Conservation (phyloP, 1,284 basidiomycete genomes). For the Apiotrichum sp. region DNA sequence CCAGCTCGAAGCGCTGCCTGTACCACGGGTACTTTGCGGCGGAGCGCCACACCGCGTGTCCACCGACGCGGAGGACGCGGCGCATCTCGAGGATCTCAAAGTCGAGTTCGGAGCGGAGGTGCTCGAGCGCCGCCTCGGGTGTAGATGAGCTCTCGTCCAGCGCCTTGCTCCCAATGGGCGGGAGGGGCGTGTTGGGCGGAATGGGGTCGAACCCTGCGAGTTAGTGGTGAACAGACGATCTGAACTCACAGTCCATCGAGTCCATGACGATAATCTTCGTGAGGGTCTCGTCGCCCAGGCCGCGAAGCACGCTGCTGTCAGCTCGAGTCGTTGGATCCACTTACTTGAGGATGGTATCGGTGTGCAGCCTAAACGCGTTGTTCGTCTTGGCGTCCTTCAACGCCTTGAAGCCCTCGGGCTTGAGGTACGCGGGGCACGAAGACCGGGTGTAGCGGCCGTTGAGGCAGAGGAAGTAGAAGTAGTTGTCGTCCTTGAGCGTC, state of each 20-base stretch:
- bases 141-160: slow-evolving; percentile 44
- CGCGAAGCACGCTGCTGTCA: slow-evolving; percentile 54
- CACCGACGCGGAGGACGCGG: slow-evolving; percentile 58
- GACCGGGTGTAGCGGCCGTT: slow-evolving; percentile 60
- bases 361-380: slow-evolving; percentile 64
- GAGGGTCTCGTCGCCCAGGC: slow-evolving; percentile 54
- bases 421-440: slow-evolving; percentile 70
- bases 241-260: slow-evolving; percentile 58
- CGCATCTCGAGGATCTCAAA: slow-evolving; percentile 60
- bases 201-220: slow-evolving; percentile 57
- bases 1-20: slow-evolving; percentile 53
- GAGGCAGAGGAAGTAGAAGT: slow-evolving; percentile 64
- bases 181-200: slow-evolving; percentile 48
- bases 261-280: slow-evolving; percentile 73
- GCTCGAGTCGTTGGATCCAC: slow-evolving; percentile 25
- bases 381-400: slow-evolving; percentile 56
- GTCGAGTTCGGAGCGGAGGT: slow-evolving; percentile 53
- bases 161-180: slow-evolving; percentile 23
- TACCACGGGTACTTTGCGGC: slow-evolving; percentile 72
- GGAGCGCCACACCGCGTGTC: slow-evolving; percentile 64
- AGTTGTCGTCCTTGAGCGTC: slow-evolving; percentile 57
- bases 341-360: slow-evolving; percentile 69
- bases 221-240: neutral
- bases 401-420: slow-evolving; percentile 58
- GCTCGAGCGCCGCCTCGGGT: slow-evolving; percentile 41